Conservation (phyloP, 2,329 filamentous ascomycete species). For the Monosporascus sp. region DNA sequence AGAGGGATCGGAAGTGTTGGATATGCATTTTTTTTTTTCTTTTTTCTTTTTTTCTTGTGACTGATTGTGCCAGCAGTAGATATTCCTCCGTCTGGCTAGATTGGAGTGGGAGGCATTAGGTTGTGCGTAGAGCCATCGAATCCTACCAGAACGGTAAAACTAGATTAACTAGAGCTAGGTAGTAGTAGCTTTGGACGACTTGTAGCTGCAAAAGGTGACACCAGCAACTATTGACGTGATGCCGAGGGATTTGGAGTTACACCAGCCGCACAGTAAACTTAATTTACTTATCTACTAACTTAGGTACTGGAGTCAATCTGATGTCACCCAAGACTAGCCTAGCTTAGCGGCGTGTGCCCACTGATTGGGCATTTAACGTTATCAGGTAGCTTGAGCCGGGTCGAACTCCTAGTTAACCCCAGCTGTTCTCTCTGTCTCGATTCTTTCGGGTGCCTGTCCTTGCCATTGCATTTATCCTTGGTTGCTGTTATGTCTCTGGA, state of each 20-base stretch:
- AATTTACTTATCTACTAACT: background rate
- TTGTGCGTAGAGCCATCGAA: background rate
- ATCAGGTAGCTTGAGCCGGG: too few species aligned
- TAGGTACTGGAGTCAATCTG: background rate
- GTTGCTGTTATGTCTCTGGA: too few species aligned
- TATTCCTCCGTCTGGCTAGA: background rate
- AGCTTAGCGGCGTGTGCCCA: too few species aligned
- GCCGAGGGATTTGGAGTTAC: background rate
- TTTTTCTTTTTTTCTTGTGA: background rate
- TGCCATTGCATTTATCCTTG: too few species aligned
- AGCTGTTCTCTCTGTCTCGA: too few species aligned
- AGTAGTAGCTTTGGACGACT: background rate
- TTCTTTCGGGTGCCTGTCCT: too few species aligned
- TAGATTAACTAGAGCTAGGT: background rate
- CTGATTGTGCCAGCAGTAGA: background rate
- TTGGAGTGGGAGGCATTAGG: background rate
- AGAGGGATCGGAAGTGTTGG: constrained; percentile 17
- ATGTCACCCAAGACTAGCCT: background rate
- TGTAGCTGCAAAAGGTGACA: background rate
- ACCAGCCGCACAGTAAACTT: background rate
- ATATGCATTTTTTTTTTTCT: constrained; percentile 22
- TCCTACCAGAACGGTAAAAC: background rate
- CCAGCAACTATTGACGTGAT: background rate
- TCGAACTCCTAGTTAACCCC: too few species aligned
- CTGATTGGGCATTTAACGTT: too few species aligned